Base-by-base conservation (phyloP, 495 filamentous ascomycete genomes). In the Rusavskia elegans region DNA sequence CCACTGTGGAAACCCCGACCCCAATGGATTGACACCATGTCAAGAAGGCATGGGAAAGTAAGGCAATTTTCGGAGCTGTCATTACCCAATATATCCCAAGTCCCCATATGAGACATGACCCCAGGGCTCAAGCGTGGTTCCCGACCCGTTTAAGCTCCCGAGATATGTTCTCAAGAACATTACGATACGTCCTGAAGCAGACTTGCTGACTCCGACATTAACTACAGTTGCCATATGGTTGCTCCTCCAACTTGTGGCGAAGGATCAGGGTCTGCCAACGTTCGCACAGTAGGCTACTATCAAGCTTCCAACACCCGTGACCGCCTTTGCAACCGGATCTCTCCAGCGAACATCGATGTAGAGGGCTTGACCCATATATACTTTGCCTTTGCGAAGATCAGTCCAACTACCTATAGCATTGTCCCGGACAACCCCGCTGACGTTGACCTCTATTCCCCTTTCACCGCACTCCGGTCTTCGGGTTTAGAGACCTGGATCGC, bases 401-500 rank as follows among this genome's bases (percentile, higher is more conserved):
- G 68, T 54, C 61, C 65, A 0, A 52, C 29, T 10, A 62, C 53
- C 6, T 70, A 62, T 51, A 37, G 49, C 20, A 49, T 72, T 14
- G 36, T 55, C 4, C 59, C 65, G 17, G 30, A 52, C 14, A 44
- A 64, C 20, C 16, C 16, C 9, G 41, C 38, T 9, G 59, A 68
- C 55, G 27, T 52, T 30, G 19, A 30, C 38, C 19, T 66, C 20
- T 60, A 66, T 39, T 3, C 21, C 3, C 44, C 63, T 8, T 63
- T 76, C 23, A 70, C 67, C 0, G 55, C 10, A 3, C 57, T 77
- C 0, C 46, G 56, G n/a, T 53, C 61, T n/a, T 49, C 54, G 5
- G 51, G 25, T 2, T 55, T 74, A 2, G 50, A 71, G 49, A 64
- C 67, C 0, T 66, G 60, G 48, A 70, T 78, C 36, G 60, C 73